Percentiles rank a stretch among this genome's conserved stretches.
phyloP scores from a whole-genome alignment of 495 filamentous ascomycete genomes.

The Aspergillus haitiensis region DNA sequence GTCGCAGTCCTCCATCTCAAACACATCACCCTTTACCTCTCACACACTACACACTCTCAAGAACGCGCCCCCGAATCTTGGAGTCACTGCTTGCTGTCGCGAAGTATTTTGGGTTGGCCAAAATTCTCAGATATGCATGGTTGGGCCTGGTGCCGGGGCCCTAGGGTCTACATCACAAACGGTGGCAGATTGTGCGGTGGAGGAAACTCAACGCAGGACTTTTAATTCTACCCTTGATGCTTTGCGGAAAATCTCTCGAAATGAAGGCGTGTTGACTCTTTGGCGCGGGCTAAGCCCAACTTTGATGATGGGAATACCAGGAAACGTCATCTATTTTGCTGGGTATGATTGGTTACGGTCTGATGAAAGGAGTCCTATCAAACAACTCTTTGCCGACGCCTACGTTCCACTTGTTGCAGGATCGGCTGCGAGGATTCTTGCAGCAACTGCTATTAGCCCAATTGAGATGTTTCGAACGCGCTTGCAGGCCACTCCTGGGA shows the following conservation, averaged over 20 bases:
- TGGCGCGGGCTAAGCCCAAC: conserved; percentile 95
- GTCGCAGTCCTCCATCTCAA: conserved; percentile 63
- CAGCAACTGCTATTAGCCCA: conserved; percentile 80
- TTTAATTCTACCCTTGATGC: conserved; percentile 92
- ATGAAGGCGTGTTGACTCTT: conserved; percentile 82
- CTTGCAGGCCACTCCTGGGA: conserved; percentile 70
- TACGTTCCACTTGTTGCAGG: conserved; percentile 83
- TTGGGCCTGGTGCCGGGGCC: conserved; percentile 45
- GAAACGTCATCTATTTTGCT: conserved; percentile 97
- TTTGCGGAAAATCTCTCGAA: conserved; percentile 90
- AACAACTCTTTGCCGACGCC: conserved; percentile 54
- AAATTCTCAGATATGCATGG: conserved; percentile 77
- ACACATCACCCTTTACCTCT: conserved; percentile 42
- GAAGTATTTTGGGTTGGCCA: conserved; percentile 97
- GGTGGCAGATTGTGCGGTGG: conserved; percentile 74
- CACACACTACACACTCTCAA: conserved; percentile 59
- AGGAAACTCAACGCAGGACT: conserved; percentile 77
- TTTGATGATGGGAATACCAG: conserved; percentile 88
- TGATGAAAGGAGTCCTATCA: conserved; percentile 67
- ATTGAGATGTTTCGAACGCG: conserved; percentile 95
- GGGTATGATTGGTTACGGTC: conserved; percentile 94
- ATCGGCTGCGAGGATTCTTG: conserved; percentile 69
- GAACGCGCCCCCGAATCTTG: conserved; percentile 70
- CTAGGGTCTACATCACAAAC: conserved; percentile 34
- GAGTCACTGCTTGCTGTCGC: conserved; percentile 91